Conservation (phyloP, 2,329 filamentous ascomycete genomes). For the Clarireedia paspali region DNA sequence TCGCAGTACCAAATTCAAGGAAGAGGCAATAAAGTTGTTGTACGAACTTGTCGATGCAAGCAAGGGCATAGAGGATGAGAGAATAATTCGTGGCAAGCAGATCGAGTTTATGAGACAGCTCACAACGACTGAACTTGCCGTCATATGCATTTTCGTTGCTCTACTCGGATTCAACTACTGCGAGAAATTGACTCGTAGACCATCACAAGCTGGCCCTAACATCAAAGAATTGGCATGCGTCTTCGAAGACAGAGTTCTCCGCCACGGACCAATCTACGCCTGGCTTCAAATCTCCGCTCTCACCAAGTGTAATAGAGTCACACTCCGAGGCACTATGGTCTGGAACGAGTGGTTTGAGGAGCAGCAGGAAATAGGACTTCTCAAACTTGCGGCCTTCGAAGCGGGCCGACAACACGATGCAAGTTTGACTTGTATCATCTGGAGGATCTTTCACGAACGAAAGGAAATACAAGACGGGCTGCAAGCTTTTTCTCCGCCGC, state of each 20-base stretch:
- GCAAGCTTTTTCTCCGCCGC: background rate
- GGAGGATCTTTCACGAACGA: background rate
- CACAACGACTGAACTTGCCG: background rate
- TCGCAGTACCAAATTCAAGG: background rate
- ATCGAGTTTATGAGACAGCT: background rate
- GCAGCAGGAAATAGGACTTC: background rate
- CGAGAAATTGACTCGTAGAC: background rate
- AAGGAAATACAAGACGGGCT: background rate
- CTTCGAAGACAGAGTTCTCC: background rate
- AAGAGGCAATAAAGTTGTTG: background rate
- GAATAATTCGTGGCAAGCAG: background rate
- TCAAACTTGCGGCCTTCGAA: background rate
- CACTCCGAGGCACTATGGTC: background rate
- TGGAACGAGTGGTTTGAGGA: conserved; percentile 2
- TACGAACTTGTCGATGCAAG: background rate
- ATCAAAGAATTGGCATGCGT: background rate
- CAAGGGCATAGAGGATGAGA: background rate
- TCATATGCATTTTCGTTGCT: conserved; percentile 1
- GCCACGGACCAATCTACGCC: background rate
- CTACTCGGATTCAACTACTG: background rate
- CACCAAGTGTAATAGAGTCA: background rate
- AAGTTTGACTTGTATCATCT: background rate
- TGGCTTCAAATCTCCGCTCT: background rate
- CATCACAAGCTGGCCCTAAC: background rate
- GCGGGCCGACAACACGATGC: background rate